A percentile compares a stretch with the other conserved stretches of the same genome.
phyloP scores from a whole-genome alignment of 495 filamentous ascomycete genomes.

The Darksidea phi region DNA sequence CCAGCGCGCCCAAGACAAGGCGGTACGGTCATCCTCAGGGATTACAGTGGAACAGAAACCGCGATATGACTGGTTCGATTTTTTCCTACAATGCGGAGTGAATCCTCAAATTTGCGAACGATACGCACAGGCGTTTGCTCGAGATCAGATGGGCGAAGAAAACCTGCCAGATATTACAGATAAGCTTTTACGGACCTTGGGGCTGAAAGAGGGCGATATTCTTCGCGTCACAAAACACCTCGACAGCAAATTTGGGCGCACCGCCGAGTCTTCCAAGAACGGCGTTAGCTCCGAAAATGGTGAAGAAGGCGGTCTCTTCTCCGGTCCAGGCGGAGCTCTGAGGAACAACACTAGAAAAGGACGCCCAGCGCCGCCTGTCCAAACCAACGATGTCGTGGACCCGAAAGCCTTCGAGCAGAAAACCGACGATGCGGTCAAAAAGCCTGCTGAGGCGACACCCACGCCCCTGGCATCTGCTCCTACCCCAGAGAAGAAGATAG shows the following conservation, averaged over 20 bases:
- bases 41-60: conserved; percentile 56
- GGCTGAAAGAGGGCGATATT: conserved; percentile 93
- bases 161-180: conserved; percentile 83
- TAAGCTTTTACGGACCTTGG: conserved; percentile 76
- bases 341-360: conserved; percentile 96
- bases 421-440: conserved; percentile 48
- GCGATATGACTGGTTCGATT: conserved; percentile 98
- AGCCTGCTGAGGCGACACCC: conserved; percentile 46
- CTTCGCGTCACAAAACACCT: conserved; percentile 88
- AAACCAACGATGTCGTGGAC: conserved; percentile 83
- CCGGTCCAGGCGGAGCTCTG: conserved; percentile 81
- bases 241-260: conserved; percentile 74
- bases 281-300: conserved; percentile 58
- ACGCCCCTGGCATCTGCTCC: conserved; percentile 56
- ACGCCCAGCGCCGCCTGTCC: conserved; percentile 77
- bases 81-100: conserved; percentile 90
- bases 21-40: conserved; percentile 43
- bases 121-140: conserved; percentile 81
- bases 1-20: conserved; percentile 39
- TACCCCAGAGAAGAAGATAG: conserved; percentile 42
- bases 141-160: conserved; percentile 93
- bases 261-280: conserved; percentile 55
- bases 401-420: conserved; percentile 77
- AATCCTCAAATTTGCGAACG: conserved; percentile 88
- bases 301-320: conserved; percentile 72